Conservation (phyloP, 345 rosid species). For the Moringa oleifera region DNA sequence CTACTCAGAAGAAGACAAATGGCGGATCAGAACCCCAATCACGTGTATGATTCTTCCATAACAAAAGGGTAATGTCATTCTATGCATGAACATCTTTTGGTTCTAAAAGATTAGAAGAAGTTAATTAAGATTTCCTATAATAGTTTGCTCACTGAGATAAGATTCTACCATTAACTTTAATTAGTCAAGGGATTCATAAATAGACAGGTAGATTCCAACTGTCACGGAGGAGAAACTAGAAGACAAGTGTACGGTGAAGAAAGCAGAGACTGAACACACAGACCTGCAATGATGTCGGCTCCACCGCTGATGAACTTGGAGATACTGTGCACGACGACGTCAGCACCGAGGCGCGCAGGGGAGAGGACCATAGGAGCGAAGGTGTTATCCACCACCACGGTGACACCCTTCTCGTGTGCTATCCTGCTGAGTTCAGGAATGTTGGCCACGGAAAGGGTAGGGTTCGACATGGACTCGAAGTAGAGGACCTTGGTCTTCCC, state of each 20-base stretch:
- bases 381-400: conserved; percentile 86
- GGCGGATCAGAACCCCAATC: background rate
- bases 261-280: conserved; percentile 3
- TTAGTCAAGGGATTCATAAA: too few species aligned
- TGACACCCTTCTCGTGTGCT: conserved; percentile 74
- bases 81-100: too few species aligned
- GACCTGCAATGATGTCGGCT: conserved; percentile 95
- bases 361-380: conserved; percentile 90
- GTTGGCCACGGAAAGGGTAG: conserved; percentile 73
- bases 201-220: too few species aligned
- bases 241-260: conserved; percentile 23
- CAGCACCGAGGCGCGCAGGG: conserved; percentile 90
- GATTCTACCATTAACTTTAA: too few species aligned
- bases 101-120: too few species aligned
- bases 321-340: conserved; percentile 86
- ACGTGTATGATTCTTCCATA: too few species aligned
- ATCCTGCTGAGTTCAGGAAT: conserved; percentile 73
- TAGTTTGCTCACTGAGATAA: too few species aligned
- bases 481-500: conserved; percentile 74
- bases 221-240: background rate
- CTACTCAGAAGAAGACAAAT: background rate
- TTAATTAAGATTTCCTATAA: too few species aligned
- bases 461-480: conserved; percentile 86
- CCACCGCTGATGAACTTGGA: conserved; percentile 96
- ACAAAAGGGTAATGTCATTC: too few species aligned